Evolutionary conservation across 140 eudicot species (phyloP).

Genomic region (Cichorium intybus): DNA sequence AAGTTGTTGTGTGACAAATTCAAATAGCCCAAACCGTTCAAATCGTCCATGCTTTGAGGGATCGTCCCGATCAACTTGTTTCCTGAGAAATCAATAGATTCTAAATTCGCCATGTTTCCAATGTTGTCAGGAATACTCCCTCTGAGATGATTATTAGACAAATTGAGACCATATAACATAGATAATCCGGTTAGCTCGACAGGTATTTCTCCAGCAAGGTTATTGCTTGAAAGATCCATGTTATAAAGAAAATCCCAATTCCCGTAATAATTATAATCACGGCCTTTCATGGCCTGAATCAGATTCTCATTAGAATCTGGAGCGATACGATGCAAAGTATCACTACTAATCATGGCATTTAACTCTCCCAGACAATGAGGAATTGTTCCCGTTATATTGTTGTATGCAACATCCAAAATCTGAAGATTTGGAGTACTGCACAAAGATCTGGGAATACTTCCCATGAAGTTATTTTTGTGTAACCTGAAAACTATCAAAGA

Average conservation of each 20-base stretch:
- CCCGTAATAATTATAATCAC: background rate
- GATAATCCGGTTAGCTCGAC: conserved; percentile 12
- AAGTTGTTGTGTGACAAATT: too few species aligned
- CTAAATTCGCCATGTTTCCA: background rate
- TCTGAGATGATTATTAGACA: conserved; percentile 29
- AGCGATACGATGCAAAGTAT: background rate
- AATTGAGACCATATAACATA: conserved; percentile 15
- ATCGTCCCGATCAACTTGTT: conserved; percentile 30
- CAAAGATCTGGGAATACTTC: conserved; percentile 4
- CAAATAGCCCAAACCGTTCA: background rate
- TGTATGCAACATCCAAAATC: conserved; percentile 13
- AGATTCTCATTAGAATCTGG: background rate
- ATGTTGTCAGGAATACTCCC: conserved; percentile 27
- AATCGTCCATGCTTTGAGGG: conserved; percentile 14
- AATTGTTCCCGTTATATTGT: conserved; percentile 10
- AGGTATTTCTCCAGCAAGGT: conserved; percentile 30
- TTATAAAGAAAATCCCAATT: background rate
- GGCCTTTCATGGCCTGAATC: conserved; percentile 8
- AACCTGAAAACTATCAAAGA: conserved; percentile 9
- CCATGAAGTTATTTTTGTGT: conserved; percentile 4
- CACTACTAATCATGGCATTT: conserved; percentile 3
- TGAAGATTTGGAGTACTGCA: conserved; percentile 7
- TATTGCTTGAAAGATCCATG: conserved; percentile 36
- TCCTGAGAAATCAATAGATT: conserved; percentile 24
- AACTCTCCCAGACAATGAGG: conserved; percentile 23